These are phyloP conservation scores for Rhinocladiella mackenziei DNA, from an alignment of 2,329 filamentous ascomycete species.

Conservation along the genomic window DNA sequence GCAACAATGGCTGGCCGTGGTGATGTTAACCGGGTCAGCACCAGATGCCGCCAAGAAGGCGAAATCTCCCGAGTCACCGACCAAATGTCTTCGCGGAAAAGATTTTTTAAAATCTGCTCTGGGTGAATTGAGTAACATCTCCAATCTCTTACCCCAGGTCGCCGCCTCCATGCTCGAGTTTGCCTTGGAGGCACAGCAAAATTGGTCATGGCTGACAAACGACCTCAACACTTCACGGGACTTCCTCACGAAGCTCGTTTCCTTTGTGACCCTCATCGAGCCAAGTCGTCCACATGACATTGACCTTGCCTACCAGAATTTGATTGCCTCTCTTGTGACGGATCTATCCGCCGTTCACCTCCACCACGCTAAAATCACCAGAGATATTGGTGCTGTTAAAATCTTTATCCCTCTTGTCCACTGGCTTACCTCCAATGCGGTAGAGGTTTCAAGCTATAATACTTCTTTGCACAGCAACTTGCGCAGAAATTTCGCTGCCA, in stretches of 20 bases:
- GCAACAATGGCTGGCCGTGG: constrained; percentile 95
- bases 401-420: constrained; percentile 69
- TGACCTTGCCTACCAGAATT: constrained; percentile 56
- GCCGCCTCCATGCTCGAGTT: constrained; percentile 78
- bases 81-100: constrained; percentile 43
- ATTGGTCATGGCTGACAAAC: constrained; percentile 92
- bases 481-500: constrained; percentile 73
- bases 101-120: constrained; percentile 74
- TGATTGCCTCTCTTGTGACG: constrained; percentile 75
- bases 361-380: constrained; percentile 75
- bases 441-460: constrained; percentile 79
- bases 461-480: constrained; percentile 80
- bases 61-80: constrained; percentile 47
- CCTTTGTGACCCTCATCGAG: constrained; percentile 62
- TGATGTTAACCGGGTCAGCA: constrained; percentile 80
- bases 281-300: constrained; percentile 47
- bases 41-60: constrained; percentile 64
- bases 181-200: constrained; percentile 81
- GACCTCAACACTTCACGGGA: constrained; percentile 68
- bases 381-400: constrained; percentile 64
- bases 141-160: constrained; percentile 59
- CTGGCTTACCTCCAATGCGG: constrained; percentile 75
- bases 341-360: constrained; percentile 89
- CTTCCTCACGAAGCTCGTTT: constrained; percentile 68
- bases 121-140: constrained; percentile 63